phyloP scores from a whole-genome alignment of 192 early-diverging fungal species.

The Coemansia sp. region DNA sequence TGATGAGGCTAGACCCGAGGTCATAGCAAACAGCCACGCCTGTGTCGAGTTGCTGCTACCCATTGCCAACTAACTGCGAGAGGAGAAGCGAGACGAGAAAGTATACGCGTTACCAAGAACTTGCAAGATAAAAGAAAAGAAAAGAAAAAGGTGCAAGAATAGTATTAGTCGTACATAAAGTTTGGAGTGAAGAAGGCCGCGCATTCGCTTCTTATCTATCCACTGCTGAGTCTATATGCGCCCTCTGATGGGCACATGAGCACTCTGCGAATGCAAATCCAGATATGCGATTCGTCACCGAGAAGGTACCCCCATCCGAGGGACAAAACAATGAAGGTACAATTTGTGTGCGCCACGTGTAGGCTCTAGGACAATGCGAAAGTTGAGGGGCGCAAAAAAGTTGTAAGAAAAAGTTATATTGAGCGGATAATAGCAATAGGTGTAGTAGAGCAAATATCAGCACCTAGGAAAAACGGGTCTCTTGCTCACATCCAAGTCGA shows the following conservation, averaged over 20 bases:
- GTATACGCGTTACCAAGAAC: no score
- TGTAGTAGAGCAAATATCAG: background rate
- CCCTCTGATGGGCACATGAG: background rate
- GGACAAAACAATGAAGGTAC: background rate
- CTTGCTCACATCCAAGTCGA: constrained; percentile 35
- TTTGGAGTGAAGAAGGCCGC: background rate
- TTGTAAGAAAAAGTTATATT: constrained; percentile 5
- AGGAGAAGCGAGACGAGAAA: background rate
- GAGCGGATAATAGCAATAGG: background rate
- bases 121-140: background rate
- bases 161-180: background rate
- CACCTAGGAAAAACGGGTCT: constrained; percentile 13
- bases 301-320: background rate
- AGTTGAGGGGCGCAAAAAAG: background rate
- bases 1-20: constrained; percentile 41
- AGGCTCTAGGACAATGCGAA: background rate
- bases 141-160: no score
- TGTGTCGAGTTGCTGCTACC: constrained; percentile 24
- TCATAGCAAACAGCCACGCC: constrained; percentile 51
- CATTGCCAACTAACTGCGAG: background rate
- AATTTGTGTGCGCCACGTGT: background rate
- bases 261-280: background rate
- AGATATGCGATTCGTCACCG: background rate
- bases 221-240: background rate
- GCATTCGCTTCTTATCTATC: background rate